phyloP scores from a whole-genome alignment of 2,329 filamentous ascomycete genomes.

The Pseudogymnoascus sp. region DNA sequence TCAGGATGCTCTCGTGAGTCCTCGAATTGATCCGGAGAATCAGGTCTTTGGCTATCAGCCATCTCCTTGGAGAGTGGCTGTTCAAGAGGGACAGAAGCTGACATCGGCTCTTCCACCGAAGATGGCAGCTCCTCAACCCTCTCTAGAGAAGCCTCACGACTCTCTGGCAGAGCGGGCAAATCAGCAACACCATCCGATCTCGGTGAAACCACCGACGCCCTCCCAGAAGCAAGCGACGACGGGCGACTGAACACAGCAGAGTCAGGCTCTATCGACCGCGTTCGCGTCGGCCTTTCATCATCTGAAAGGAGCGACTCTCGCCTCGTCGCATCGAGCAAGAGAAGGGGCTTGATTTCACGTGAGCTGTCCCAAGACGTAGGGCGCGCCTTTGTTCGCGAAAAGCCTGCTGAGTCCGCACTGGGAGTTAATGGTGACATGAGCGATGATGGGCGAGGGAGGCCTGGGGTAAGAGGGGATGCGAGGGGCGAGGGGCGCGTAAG shows the following conservation, averaged over 20 bases:
- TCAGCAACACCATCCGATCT: neutral
- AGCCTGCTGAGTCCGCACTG: neutral
- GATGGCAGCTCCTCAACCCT: slow-evolving; percentile 20
- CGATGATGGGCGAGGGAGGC: slow-evolving; percentile 25
- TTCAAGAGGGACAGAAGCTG: neutral
- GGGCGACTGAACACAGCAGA: neutral
- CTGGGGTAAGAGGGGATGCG: slow-evolving; percentile 28
- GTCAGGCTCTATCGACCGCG: neutral
- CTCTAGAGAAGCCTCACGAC: slow-evolving; percentile 24
- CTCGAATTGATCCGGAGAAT: neutral
- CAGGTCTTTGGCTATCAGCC: neutral
- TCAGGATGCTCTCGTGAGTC: neutral
- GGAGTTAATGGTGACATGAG: slow-evolving; percentile 23
- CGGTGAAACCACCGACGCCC: neutral
- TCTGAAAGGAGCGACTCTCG: slow-evolving; percentile 13
- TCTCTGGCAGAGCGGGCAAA: slow-evolving; percentile 41
- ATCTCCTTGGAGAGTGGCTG: neutral
- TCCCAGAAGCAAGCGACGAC: neutral
- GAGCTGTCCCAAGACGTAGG: slow-evolving; percentile 55
- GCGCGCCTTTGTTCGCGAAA: slow-evolving; percentile 24
- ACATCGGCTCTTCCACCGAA: neutral
- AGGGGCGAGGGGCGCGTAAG: slow-evolving; percentile 34
- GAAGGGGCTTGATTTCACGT: slow-evolving; percentile 67
- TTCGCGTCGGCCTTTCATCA: slow-evolving; percentile 22
- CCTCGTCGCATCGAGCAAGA: neutral